phyloP scores from a whole-genome alignment of 352 stramenopile species.

The Phytopythium aichiense region DNA sequence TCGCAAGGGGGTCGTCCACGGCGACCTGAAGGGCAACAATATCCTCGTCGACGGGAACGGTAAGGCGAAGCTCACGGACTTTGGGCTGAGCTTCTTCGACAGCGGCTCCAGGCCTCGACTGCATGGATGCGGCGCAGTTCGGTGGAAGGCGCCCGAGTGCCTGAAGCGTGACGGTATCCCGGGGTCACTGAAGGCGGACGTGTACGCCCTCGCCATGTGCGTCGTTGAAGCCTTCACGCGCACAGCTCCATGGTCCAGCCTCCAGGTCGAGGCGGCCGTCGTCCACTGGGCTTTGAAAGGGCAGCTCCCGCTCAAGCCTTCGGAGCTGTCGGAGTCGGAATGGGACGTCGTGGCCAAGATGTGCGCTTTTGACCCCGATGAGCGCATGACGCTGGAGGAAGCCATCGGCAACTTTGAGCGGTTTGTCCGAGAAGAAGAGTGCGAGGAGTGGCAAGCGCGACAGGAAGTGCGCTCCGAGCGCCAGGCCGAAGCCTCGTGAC shows the following conservation, averaged over 20 bases:
- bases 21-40: neutral
- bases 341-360: neutral
- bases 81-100: neutral
- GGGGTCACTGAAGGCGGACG: neutral
- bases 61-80: neutral
- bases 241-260: neutral
- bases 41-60: neutral
- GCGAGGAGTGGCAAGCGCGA: neutral
- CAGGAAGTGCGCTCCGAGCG: neutral
- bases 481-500: neutral
- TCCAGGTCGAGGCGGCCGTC: neutral
- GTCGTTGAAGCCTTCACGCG: neutral
- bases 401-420: neutral
- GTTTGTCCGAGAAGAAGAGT: neutral
- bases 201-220: neutral
- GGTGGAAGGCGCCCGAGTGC: neutral
- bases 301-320: neutral
- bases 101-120: neutral
- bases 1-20: neutral
- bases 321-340: neutral
- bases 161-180: neutral
- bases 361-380: neutral
- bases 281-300: neutral
- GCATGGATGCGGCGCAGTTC: neutral
- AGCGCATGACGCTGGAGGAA: neutral